These are phyloP conservation scores for Apophysomyces sp. DNA, from an alignment of 371 early-diverging fungal species.

Conservation along the genomic window DNA sequence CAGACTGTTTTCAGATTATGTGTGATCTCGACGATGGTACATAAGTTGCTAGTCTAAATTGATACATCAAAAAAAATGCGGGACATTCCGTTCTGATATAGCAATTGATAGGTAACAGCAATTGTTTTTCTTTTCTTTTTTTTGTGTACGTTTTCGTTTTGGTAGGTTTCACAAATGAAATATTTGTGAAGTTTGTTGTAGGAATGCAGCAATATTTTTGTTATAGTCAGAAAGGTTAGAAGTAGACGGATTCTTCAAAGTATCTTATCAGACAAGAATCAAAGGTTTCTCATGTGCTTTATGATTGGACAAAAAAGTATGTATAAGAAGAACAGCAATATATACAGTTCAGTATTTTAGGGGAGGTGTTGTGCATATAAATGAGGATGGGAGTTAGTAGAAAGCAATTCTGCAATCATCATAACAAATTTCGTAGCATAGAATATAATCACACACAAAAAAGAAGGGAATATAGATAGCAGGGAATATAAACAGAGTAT, in stretches of 20 bases:
- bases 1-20: too few relatives aligned
- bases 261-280: not conserved
- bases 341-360: constrained; percentile 14
- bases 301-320: constrained; percentile 4
- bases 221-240: not conserved
- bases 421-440: constrained; percentile 4
- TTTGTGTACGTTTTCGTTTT: not conserved
- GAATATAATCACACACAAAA: constrained; percentile 15
- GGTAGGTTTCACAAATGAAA: not conserved
- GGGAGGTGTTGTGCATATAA: not conserved
- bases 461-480: constrained; percentile 9
- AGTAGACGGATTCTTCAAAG: too few relatives aligned
- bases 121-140: not conserved
- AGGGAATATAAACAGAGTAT: not conserved
- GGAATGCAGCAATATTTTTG: not conserved
- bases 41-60: too few relatives aligned
- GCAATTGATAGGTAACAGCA: not conserved
- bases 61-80: too few relatives aligned
- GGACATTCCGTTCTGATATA: not conserved
- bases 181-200: not conserved
- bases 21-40: too few relatives aligned
- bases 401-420: constrained; percentile 11
- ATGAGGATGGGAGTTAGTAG: not conserved
- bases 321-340: not conserved
- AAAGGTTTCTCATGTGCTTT: constrained; percentile 3